A percentile compares a stretch with the other conserved stretches of the same genome.
phyloP scores from a whole-genome alignment of 345 rosid species.

The Turnera subulata region DNA sequence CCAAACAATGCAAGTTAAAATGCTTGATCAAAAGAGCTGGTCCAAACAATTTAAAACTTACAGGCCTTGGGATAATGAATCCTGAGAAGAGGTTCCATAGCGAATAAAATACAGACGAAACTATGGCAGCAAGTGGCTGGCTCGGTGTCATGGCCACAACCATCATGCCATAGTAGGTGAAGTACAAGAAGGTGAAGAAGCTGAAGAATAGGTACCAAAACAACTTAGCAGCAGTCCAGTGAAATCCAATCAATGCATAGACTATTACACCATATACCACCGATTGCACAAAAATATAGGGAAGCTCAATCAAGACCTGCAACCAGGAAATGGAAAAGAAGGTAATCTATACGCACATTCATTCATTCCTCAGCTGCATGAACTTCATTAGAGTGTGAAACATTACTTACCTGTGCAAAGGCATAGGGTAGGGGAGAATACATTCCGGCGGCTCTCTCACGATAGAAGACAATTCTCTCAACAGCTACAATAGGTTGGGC shows the following conservation, averaged over 20 bases:
- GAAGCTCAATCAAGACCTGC: constrained; percentile 62
- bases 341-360: neutral
- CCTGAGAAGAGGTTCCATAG: constrained; percentile 38
- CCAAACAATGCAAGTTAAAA: neutral
- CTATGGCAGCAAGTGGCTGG: constrained; percentile 50
- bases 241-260: constrained; percentile 63
- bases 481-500: constrained; percentile 69
- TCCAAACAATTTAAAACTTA: constrained; percentile 1
- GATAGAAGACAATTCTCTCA: constrained; percentile 67
- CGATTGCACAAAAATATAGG: constrained; percentile 48
- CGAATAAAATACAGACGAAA: constrained; percentile 46
- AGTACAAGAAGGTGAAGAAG: constrained; percentile 57
- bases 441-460: constrained; percentile 85
- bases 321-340: neutral
- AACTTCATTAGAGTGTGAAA: neutral
- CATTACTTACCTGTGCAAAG: constrained; percentile 44
- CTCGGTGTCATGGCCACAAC: constrained; percentile 64
- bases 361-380: neutral
- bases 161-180: constrained; percentile 82
- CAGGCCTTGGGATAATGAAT: constrained; percentile 3
- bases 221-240: constrained; percentile 51
- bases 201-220: constrained; percentile 67
- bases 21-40: neutral
- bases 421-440: constrained; percentile 72
- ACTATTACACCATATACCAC: constrained; percentile 50